Evolutionary conservation across 176 grass and related monocot genomes (phyloP), one percentile per base, ranked within the genome.

Genomic region (Rhipidocladum racemiflorum): DNA sequence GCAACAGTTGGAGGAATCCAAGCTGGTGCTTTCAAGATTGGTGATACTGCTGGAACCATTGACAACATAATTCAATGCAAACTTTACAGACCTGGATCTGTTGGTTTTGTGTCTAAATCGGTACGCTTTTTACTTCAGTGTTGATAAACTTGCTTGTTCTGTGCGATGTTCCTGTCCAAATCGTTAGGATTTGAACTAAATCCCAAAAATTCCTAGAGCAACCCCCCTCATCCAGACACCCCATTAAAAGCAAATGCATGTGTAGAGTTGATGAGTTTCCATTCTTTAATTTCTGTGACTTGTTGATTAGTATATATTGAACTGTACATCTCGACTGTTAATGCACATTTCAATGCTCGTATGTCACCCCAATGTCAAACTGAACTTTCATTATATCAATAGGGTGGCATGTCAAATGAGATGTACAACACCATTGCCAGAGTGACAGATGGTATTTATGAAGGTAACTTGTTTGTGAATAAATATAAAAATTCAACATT

Each of bases 321-420:
- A 32, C 2, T 69, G 61, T 18, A 34, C 20, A 12, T 23, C 34
- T 80, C 17, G 24, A 59, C 21, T 68, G 4, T 66, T 29, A 50
- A 17, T 65, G n/a, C 61, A 14, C 3, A 27, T 67, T 27, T 70
- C 3, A 5, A 61, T 62, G n/a, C 57, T 61, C 12, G 13, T 21
- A 60, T 20, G 1, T 35, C n/a, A 43, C 53, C 38, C 15, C 16
- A 72, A 30, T 42, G 43, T 20, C 1, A 75, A 68, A 25, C 36
- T 71, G 18, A 84, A 70, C 48, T 70, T 79, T 36, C 38, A 43
- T 85, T 85, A 21, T 72, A 77, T 71, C 39, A 78, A 90, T 73
- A 99, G 96, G 96, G 96, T 72, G 96, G 92, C 64, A 95, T 99
- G 96, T 99, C 96, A 87, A 95, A 99, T 78, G 96, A 95, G 87